phyloP scores from a whole-genome alignment of 257 asterid species.

The Ocimum tenuiflorum region DNA sequence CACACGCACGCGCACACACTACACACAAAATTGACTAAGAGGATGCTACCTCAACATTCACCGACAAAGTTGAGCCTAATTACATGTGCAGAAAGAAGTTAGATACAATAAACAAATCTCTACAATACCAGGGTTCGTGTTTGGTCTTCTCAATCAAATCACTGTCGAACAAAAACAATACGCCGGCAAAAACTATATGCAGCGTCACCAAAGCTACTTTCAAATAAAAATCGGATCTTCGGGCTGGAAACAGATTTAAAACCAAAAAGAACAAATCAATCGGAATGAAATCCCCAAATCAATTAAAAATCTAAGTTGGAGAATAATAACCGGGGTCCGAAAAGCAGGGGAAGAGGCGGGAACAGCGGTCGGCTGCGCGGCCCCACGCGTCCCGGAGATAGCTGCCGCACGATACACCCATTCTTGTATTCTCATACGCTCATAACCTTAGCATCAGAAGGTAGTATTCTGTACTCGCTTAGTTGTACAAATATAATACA shows the following conservation, averaged over 20 bases:
- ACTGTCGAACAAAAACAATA: slow-evolving; percentile 49
- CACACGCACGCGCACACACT: too few relatives aligned
- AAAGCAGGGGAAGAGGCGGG: slow-evolving; percentile 69
- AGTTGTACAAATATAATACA: slow-evolving; percentile 24
- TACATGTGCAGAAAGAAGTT: background rate
- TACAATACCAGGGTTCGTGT: slow-evolving; percentile 62
- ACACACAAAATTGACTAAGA: background rate
- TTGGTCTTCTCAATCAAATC: slow-evolving; percentile 59
- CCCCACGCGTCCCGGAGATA: slow-evolving; percentile 45
- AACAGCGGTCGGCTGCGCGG: slow-evolving; percentile 66
- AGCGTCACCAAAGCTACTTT: slow-evolving; percentile 69
- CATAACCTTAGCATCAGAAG: slow-evolving; percentile 19
- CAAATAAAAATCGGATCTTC: slow-evolving; percentile 70
- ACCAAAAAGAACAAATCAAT: background rate
- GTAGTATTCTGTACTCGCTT: slow-evolving; percentile 17
- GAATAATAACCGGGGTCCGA: slow-evolving; percentile 71
- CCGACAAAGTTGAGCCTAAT: background rate
- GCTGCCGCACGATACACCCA: slow-evolving; percentile 60
- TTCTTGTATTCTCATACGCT: slow-evolving; percentile 33
- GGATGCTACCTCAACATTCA: slow-evolving; percentile 5
- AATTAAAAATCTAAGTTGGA: background rate
- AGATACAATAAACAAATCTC: background rate
- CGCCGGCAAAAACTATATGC: slow-evolving; percentile 63
- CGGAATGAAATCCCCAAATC: slow-evolving; percentile 2
- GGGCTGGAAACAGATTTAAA: slow-evolving; percentile 38